Base-by-base conservation (phyloP, 768 basidiomycete genomes). In the Atractiella rhizophila region DNA sequence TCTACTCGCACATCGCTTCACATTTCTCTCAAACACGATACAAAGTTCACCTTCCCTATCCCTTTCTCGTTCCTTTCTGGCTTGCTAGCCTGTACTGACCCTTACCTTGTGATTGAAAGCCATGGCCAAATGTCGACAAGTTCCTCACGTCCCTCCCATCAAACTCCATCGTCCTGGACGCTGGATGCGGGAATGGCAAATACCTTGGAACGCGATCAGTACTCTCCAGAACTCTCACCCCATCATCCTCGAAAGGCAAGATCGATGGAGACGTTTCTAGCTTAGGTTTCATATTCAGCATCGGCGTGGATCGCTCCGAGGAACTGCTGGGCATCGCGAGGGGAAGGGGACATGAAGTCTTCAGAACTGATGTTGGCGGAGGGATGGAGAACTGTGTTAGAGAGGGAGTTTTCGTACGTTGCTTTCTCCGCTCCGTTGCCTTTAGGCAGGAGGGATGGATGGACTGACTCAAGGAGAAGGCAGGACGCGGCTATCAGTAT, bases 401-500 rank as follows among this genome's bases (percentile, higher is more conserved):
- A 49, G 40, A 52, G n/a, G 74, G 73, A 1, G 67, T 66, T 18
- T 94, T 94, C 56, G 86, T 88, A 53, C 55, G 74, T 66, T 30
- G n/a, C 51, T 31, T 19, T 11, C 27, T 37, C 40, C 12, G 9
- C 20, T n/a, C n/a, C n/a, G n/a, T n/a, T n/a, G n/a, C n/a, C n/a
- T n/a, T n/a, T n/a, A n/a, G n/a, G n/a, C n/a, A n/a, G n/a, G n/a
- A n/a, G n/a, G n/a, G n/a, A n/a, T n/a, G n/a, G n/a, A n/a, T n/a
- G n/a, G n/a, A n/a, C n/a, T n/a, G n/a, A n/a, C n/a, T n/a, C n/a
- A n/a, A n/a, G n/a, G n/a, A n/a, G n/a, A n/a, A 30, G n/a, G 16
- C 50, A 94, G 86, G 83, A 94, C 62, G 91, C 82, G 52, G 78
- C 78, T 2, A 85, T 98, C 36, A 91, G 86, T 4, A 86, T 98